These are phyloP conservation scores for Boletus sp. DNA, from an alignment of 1,284 basidiomycete species.

Conservation along the genomic window DNA sequence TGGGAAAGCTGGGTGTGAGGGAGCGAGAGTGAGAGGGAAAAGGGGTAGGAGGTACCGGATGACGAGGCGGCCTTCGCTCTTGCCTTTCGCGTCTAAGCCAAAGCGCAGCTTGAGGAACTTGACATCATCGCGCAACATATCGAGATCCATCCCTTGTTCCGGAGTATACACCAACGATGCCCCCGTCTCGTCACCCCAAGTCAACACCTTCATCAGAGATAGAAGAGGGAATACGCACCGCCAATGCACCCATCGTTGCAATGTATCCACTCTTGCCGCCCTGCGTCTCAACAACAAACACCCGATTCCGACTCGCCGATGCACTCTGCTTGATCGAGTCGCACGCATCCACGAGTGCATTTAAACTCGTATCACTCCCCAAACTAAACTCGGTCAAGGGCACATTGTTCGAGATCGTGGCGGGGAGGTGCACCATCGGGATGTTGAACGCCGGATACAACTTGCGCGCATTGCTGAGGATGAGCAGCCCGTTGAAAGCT, in stretches of 20 bases:
- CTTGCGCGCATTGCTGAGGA: constrained; percentile 77
- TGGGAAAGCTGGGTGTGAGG: not conserved
- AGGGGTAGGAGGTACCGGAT: constrained; percentile 61
- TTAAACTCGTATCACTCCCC: constrained; percentile 93
- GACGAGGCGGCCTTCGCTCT: constrained; percentile 88
- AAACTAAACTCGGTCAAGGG: constrained; percentile 95
- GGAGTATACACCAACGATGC: constrained; percentile 94
- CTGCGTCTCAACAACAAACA: constrained; percentile 98
- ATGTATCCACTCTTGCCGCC: constrained; percentile 96
- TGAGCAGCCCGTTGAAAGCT: constrained; percentile 78
- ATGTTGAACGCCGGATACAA: constrained; percentile 90
- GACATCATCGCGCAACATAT: constrained; percentile 81
- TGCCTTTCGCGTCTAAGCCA: constrained; percentile 82
- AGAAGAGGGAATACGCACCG: constrained; percentile 51
- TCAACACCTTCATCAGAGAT: not conserved
- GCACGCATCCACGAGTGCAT: constrained; percentile 95
- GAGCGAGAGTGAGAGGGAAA: not conserved
- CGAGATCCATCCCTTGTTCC: constrained; percentile 83
- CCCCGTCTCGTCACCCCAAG: constrained; percentile 59
- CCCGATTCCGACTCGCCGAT: constrained; percentile 89
- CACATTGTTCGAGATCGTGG: constrained; percentile 97
- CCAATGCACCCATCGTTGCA: constrained; percentile 91
- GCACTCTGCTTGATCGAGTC: constrained; percentile 99
- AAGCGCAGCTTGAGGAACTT: constrained; percentile 88
- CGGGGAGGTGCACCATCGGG: constrained; percentile 90